Conservation (phyloP, 2,329 filamentous ascomycete genomes). For the Colletotrichum chlorophyti region DNA sequence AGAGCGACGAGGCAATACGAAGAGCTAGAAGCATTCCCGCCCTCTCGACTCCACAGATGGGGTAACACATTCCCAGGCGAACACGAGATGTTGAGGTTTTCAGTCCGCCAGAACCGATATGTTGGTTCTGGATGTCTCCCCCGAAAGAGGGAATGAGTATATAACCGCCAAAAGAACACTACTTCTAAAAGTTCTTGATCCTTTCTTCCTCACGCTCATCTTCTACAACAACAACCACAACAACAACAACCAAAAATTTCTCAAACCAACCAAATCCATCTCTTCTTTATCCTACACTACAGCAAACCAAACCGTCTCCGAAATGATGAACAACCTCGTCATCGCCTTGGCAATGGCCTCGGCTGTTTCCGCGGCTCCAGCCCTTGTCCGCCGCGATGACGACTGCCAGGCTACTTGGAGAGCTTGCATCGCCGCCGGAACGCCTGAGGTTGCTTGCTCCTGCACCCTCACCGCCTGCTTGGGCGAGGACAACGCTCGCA, state of each 20-base stretch:
- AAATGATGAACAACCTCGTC: conserved; percentile 19
- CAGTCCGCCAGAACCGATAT: not conserved
- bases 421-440: conserved; percentile 21
- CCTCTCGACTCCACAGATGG: conserved; percentile 10
- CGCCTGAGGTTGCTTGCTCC: conserved; percentile 9
- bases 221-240: not conserved
- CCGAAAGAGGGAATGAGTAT: not conserved
- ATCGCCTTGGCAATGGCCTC: conserved; percentile 23
- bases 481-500: conserved; percentile 26
- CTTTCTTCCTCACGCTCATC: not conserved
- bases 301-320: not conserved
- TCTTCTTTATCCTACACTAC: not conserved
- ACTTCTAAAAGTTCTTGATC: not conserved
- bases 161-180: not conserved
- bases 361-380: conserved; percentile 14
- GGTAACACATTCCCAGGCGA: conserved; percentile 3
- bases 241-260: not conserved
- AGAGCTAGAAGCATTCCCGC: not conserved
- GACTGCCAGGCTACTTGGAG: conserved; percentile 15
- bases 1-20: conserved; percentile 12
- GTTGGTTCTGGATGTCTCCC: not conserved
- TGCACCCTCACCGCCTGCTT: conserved; percentile 17
- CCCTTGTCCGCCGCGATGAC: conserved; percentile 2
- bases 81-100: conserved; percentile 12
- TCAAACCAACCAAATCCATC: not conserved